phyloP scores from a whole-genome alignment of 345 rosid genomes.

The Abelmoschus esculentus region DNA sequence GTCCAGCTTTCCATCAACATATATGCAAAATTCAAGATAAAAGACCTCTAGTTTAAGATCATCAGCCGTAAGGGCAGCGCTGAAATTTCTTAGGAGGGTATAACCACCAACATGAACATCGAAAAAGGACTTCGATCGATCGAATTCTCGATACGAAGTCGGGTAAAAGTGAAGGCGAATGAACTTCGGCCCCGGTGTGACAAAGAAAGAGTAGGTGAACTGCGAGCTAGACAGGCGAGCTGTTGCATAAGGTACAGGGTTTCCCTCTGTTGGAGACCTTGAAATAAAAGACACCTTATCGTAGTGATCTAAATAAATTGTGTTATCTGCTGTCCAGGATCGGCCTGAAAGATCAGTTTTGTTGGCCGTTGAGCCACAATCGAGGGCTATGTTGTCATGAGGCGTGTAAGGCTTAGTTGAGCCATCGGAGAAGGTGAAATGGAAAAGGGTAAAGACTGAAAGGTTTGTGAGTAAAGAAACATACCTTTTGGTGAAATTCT shows the following conservation, averaged over 20 bases:
- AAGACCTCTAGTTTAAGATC: not conserved
- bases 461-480: not conserved
- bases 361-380: not conserved
- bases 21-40: not conserved
- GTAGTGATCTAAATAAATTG: not conserved
- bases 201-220: not conserved
- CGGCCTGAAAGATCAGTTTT: not conserved
- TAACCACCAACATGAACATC: conserved; percentile 14
- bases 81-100: conserved; percentile 5
- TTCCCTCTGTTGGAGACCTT: not conserved
- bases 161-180: conserved; percentile 21
- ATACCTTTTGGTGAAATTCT: not conserved
- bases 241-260: conserved; percentile 1
- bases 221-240: not conserved
- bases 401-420: not conserved
- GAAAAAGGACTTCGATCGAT: conserved; percentile 14
- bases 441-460: not conserved
- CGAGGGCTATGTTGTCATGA: conserved; percentile 8
- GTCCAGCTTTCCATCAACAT: conserved; percentile 11
- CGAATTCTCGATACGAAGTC: not conserved
- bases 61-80: not conserved
- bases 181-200: conserved; percentile 17
- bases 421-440: not conserved
- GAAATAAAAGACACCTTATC: not conserved
- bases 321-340: not conserved